Percentiles rank a stretch among this genome's conserved stretches.
Conservation (phyloP, 2,329 filamentous ascomycete species). For the Camptophora hylomeconis region DNA sequence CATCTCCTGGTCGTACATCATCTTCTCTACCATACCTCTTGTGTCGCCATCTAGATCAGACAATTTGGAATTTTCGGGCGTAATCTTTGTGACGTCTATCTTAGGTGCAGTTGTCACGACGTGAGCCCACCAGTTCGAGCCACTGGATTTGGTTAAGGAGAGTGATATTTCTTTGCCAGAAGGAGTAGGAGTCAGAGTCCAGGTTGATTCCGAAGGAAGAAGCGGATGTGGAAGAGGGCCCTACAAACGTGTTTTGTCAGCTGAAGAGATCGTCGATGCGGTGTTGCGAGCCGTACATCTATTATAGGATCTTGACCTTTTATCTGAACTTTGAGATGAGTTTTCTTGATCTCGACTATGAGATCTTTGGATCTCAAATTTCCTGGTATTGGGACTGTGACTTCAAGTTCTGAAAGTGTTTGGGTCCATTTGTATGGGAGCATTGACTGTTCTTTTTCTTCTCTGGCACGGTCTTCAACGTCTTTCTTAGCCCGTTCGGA, state of each 20-base stretch:
- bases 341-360: constrained; percentile 69
- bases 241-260: constrained; percentile 32
- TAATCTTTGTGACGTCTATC: constrained; percentile 92
- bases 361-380: constrained; percentile 79
- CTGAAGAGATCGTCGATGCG: constrained; percentile 6
- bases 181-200: constrained; percentile 66
- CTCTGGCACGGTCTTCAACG: constrained; percentile 51
- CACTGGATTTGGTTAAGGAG: constrained; percentile 89
- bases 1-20: constrained; percentile 98
- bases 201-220: constrained; percentile 75
- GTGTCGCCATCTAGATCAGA: constrained; percentile 91
- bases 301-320: constrained; percentile 83
- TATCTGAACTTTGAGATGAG: constrained; percentile 62
- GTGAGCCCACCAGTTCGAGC: constrained; percentile 97
- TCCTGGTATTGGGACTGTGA: constrained; percentile 63
- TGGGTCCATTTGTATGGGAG: constrained; percentile 98
- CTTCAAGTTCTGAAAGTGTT: constrained; percentile 75
- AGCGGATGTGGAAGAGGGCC: constrained; percentile 74
- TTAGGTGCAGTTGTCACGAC: constrained; percentile 75
- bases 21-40: constrained; percentile 96
- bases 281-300: constrained; percentile 41
- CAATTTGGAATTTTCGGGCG: constrained; percentile 82
- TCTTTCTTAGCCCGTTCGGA: constrained; percentile 42
- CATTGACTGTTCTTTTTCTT: constrained; percentile 74
- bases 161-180: constrained; percentile 62